phyloP scores from a whole-genome alignment of 306 rosid genomes.

The Sphenostylis stenocarpa region DNA sequence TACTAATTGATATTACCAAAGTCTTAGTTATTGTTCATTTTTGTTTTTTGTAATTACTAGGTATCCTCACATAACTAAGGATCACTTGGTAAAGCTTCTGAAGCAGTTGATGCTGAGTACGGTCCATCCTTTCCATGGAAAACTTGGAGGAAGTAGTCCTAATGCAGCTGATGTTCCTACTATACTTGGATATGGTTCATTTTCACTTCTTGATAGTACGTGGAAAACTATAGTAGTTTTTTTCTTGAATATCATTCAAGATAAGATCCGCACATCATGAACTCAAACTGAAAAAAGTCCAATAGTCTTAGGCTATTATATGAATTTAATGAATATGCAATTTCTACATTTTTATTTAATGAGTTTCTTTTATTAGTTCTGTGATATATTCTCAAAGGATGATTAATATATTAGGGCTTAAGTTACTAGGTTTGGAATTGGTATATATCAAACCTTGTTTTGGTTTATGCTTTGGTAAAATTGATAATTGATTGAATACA shows the following conservation, averaged over 20 bases:
- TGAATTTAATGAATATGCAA: slow-evolving; percentile 8
- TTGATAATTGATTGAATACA: slow-evolving; percentile 22
- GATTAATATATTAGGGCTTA: slow-evolving; percentile 26
- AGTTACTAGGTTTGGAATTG: slow-evolving; percentile 15
- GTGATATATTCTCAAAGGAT: slow-evolving; percentile 20
- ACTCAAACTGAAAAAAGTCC: slow-evolving; percentile 6
- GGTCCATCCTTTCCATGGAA: slow-evolving; percentile 52
- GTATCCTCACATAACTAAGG: slow-evolving; percentile 80
- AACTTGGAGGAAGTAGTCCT: slow-evolving; percentile 56
- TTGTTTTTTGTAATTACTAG: slow-evolving; percentile 46
- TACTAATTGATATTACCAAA: not conserved
- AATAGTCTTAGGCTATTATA: slow-evolving; percentile 12
- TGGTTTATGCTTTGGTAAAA: slow-evolving; percentile 22
- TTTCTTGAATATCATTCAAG: slow-evolving; percentile 24
- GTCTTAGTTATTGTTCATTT: slow-evolving; percentile 29
- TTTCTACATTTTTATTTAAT: slow-evolving; percentile 3
- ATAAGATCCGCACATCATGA: not conserved
- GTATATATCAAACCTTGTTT: slow-evolving; percentile 2
- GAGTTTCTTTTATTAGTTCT: slow-evolving; percentile 19
- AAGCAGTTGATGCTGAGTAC: slow-evolving; percentile 62
- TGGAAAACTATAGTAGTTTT: slow-evolving; percentile 40
- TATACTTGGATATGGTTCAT: slow-evolving; percentile 80
- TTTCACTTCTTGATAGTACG: slow-evolving; percentile 83
- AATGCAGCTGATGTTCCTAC: slow-evolving; percentile 93
- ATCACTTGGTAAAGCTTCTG: slow-evolving; percentile 86